Conservation (phyloP, 73 alveolate species). For the Paramecium bursaria region DNA sequence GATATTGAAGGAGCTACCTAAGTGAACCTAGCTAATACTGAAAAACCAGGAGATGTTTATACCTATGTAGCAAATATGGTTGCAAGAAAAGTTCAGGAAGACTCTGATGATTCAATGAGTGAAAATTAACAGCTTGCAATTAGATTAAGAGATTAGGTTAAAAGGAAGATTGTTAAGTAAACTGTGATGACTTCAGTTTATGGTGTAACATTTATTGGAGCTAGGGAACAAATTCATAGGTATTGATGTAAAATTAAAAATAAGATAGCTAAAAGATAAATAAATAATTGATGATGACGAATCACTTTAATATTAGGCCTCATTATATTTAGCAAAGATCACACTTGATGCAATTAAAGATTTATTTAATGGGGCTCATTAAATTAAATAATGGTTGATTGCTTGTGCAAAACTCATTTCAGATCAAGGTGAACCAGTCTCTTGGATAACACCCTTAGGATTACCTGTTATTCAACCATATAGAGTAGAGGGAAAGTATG, state of each 20-base stretch:
- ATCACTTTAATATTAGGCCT: constrained; percentile 75
- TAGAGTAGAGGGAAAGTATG: constrained; percentile 44
- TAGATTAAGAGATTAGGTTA: constrained; percentile 76
- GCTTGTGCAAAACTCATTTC: constrained; percentile 89
- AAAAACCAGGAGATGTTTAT: constrained; percentile 91
- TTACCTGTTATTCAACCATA: constrained; percentile 63
- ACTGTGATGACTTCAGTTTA: constrained; percentile 98
- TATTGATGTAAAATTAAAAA: no score
- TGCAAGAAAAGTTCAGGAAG: constrained; percentile 61
- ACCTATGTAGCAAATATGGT: constrained; percentile 82
- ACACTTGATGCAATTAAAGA: constrained; percentile 87
- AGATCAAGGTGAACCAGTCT: constrained; percentile 75
- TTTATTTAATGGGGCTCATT: constrained; percentile 89
- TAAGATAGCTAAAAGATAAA: constrained; percentile 82
- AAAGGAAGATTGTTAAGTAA: constrained; percentile 90
- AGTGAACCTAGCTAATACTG: constrained; percentile 84
- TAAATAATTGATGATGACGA: constrained; percentile 70
- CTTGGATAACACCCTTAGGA: constrained; percentile 93
- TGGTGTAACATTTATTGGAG: constrained; percentile 96
- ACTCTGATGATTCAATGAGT: constrained; percentile 62
- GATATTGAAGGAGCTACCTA: constrained; percentile 92
- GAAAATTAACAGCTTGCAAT: constrained; percentile 75
- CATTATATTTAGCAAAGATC: constrained; percentile 82
- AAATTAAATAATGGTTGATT: constrained; percentile 87
- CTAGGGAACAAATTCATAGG: constrained; percentile 86